Conservation (phyloP, 83 land plant species). For the Thuja plicata region DNA sequence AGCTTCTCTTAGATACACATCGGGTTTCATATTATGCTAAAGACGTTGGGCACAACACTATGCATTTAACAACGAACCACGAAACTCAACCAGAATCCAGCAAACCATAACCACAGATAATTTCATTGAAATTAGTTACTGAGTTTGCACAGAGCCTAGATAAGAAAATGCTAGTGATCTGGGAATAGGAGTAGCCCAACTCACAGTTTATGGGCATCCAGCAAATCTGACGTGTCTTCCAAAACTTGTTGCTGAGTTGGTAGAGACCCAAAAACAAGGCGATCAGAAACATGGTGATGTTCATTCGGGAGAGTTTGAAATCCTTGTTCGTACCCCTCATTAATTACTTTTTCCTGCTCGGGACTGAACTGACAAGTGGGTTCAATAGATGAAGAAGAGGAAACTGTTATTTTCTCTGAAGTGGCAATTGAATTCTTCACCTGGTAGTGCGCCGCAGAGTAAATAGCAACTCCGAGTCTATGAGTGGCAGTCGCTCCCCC, state of each 20-base stretch:
- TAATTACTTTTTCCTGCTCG: background rate
- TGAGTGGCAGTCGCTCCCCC: background rate
- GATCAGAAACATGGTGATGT: background rate
- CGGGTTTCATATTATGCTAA: background rate
- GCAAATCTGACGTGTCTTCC: background rate
- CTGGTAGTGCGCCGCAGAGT: background rate
- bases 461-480: background rate
- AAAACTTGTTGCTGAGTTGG: background rate
- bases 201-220: conserved; percentile 1
- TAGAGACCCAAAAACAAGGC: background rate
- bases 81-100: background rate
- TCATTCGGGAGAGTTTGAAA: background rate
- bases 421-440: background rate
- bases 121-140: background rate
- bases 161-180: background rate
- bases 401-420: background rate
- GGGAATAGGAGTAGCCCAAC: background rate
- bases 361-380: background rate
- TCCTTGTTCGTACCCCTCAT: background rate
- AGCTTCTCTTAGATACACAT: background rate
- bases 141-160: background rate
- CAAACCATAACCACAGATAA: background rate
- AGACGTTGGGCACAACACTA: background rate
- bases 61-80: background rate
- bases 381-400: background rate